Base-by-base conservation (phyloP, 495 filamentous ascomycete species). In the Aspergillus avenaceus region DNA sequence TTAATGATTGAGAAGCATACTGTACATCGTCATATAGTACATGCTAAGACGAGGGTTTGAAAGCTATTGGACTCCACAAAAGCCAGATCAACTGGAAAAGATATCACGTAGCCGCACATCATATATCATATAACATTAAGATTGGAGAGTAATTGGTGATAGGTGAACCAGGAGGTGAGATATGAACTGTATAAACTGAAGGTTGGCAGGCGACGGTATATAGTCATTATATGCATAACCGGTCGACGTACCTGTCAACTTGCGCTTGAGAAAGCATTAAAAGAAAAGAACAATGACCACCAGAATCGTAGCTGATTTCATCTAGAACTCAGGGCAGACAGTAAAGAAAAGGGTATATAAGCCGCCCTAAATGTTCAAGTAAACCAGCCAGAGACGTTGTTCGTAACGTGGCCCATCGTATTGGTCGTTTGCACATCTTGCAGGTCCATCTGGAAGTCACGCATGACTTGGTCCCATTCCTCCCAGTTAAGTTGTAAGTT, bases 391-490 rank as follows among this genome's bases (percentile, higher is more conserved):
- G 63, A 59, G 24, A 68, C 52, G 52, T 61, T 61, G 31, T 54
- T 58, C 22, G 60, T 51, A n/a, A 68, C 52, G 47, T 68, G 63
- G 21, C 55, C 62, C 37, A 61, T 62, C 3, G 55, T 45, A 1
- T 53, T 53, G 4, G 13, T 43, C 3, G 50, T 16, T 23, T 61
- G 55, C 0, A 61, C 59, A 18, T 69, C 64, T 14, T 69, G 64
- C 36, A 75, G 41, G 28, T 75, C 71, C 55, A 65, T 64, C 38
- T 78, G 68, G 48, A 75, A 78, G 25, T 78, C 74, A 4, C 71
- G 70, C 69, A 78, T 72, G 24, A 78, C 75, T 22, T 72, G 65
- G 40, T 76, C 74, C 71, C 75, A 77, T 22, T 75, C 70, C 23
- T 72, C 69, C 72, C 74, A 72, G 37, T 59, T 64, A 21, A 71